Conservation (phyloP, 768 basidiomycete genomes). For the Pleurotus cornucopiae region DNA sequence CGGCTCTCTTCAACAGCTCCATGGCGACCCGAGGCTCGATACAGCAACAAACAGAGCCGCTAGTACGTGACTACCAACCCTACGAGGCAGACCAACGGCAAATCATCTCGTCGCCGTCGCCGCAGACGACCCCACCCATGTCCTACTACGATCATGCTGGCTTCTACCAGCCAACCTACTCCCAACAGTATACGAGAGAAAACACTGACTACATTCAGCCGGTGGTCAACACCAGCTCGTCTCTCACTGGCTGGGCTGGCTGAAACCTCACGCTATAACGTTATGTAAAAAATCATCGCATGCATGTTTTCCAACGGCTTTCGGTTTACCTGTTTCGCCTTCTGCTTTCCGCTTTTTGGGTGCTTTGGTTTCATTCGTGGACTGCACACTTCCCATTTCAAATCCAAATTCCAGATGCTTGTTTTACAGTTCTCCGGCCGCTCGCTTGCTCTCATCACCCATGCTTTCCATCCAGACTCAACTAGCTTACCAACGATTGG, state of each 20-base stretch:
- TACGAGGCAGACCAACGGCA: neutral
- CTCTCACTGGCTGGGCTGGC: constrained; percentile 46
- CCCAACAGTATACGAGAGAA: neutral
- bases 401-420: neutral
- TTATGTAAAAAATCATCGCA: constrained; percentile 14
- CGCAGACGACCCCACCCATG: neutral
- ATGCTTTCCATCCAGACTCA: neutral
- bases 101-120: neutral
- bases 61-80: neutral
- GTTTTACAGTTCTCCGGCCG: neutral
- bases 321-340: neutral
- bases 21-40: neutral
- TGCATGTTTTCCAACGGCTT: neutral
- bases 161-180: neutral
- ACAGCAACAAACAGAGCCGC: neutral
- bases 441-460: neutral
- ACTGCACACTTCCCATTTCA: neutral
- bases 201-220: neutral
- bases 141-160: constrained; percentile 1
- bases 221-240: constrained; percentile 20
- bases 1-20: neutral
- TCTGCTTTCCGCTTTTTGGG: neutral
- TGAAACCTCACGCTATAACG: constrained; percentile 15
- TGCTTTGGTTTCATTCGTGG: neutral
- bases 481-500: neutral